Evolutionary conservation across 768 basidiomycete genomes (phyloP), one percentile per base, ranked within the genome.

Genomic region (Mycena maculata): DNA sequence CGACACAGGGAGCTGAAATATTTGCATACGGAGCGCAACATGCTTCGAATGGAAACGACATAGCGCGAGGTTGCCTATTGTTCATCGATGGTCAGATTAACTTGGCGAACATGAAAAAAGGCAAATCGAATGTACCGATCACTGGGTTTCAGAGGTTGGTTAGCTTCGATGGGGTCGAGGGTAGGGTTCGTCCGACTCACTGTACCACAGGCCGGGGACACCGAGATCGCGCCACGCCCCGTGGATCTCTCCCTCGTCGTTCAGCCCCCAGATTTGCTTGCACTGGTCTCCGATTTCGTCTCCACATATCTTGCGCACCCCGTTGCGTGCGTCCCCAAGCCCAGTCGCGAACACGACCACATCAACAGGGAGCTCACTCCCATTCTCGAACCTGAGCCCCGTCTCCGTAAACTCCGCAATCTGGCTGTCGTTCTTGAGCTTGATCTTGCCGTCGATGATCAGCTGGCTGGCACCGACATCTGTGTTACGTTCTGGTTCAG

Each of bases 1-100:
- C 16, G 8, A n/a, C 12, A 16, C 8, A 23, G 11, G 18, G 33
- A 12, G 16, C n/a, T 1, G 36, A 18, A 31, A 33, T 30, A 28
- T 31, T 6, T 10, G 85, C 90, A 76, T 70, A 92, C 90, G 90
- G 39, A 92, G 79, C 0, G 90, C 90, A 18, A 91, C 55, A 70
- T 88, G 88, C 63, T 86, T 90, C 7, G 91, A 91, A 75, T 90
- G 83, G 83, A 91, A 91, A 0, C 91, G 82, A 63, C 85, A 86
- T 67, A 87, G 68, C 0, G 87, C 87, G 11, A 92, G 74, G 71
- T 90, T 90, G 7, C 88, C 85, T 85, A 47, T 2, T 20, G 36
- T 18, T n/a, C 15, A 38, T 2, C 11, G n/a, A 22, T 44, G 12
- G 20, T 20, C 0, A n/a, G 13, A 16, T 30, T n/a, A n/a, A n/a